Evolutionary conservation across 2,329 filamentous ascomycete genomes (phyloP).

Genomic region (Diaporthe sp.): DNA sequence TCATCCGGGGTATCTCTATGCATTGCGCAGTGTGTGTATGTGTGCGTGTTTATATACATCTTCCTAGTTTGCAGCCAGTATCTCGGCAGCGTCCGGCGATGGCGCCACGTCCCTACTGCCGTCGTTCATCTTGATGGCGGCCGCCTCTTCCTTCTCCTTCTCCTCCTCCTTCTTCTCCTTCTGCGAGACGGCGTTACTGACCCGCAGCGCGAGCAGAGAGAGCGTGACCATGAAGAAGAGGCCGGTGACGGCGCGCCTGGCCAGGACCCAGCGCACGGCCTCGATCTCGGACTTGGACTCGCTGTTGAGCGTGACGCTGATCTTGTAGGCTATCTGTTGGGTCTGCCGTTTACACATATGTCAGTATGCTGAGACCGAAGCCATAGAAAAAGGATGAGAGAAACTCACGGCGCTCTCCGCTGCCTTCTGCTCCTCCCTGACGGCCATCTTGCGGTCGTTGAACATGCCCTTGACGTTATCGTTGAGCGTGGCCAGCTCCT

Average conservation of each 20-base stretch:
- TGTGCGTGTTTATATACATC: not conserved
- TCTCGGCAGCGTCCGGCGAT: constrained; percentile 68
- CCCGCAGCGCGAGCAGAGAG: constrained; percentile 71
- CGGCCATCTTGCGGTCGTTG: constrained; percentile 94
- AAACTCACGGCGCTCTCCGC: constrained; percentile 81
- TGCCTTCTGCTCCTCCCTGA: constrained; percentile 86
- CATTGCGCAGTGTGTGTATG: not conserved
- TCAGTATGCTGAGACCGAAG: constrained; percentile 40
- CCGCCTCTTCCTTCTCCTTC: constrained; percentile 57
- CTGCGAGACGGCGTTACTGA: constrained; percentile 69
- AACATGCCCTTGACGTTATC: constrained; percentile 97
- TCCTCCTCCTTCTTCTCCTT: constrained; percentile 63
- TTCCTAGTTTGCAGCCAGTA: constrained; percentile 67
- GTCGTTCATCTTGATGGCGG: constrained; percentile 57
- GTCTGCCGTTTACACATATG: constrained; percentile 64
- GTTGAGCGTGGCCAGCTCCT: constrained; percentile 85
- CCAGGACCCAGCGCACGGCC: constrained; percentile 87
- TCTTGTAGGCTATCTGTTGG: constrained; percentile 96
- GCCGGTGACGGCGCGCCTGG: constrained; percentile 73
- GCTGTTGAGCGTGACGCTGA: constrained; percentile 89
- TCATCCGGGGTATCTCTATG: constrained; percentile 38
- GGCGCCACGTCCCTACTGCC: constrained; percentile 61
- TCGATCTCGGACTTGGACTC: constrained; percentile 95
- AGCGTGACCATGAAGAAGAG: constrained; percentile 76
- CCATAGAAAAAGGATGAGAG: no score